Evolutionary conservation across 139 green algal species (phyloP), one percentile per base, ranked within the genome.

Genomic region (Auxenochlorella pyrenoidosa): DNA sequence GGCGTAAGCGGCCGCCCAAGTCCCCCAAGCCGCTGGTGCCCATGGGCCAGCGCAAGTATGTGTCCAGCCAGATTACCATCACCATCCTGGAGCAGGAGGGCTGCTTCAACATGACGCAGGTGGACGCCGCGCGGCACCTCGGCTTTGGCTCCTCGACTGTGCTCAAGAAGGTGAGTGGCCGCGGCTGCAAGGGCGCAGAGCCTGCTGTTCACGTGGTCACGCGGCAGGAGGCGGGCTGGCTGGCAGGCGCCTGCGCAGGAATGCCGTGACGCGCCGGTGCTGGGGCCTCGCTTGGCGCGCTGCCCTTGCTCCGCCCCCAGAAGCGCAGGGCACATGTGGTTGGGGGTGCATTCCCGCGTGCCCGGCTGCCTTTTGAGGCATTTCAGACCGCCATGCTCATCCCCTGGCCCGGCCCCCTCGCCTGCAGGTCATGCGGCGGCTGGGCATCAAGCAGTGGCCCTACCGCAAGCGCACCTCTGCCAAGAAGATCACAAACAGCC

Each of bases 401-500:
- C 10, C 10, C 30, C 43, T 81, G 5, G 3, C 43, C 75, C 51
- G 12, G 1, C 16, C 5, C 30, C 8, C 40, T 15, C 43, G 10
- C 34, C 32, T 28, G 51, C 79, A 84, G 79, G 80, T 85, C 8
- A 85, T 85, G 80, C 80, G 80, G 22, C 80, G 80, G 40, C 80
- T 85, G 59, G 80, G 80, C 80, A 85, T 85, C 80, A 85, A 85
- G 80, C 80, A 85, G 80, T 85, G 80, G 80, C 80, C 80, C 10
- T 85, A 85, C 80, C 80, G 80, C 63, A 85, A 85, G 60, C 80
- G 80, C 32, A 85, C 80, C 80, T 85, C 80, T 5, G 80, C 80
- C 80, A 85, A 85, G 60, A 85, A 85, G 80, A 85, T 85, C 80
- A 85, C 80, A 66, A 44, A 72, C 80, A 85, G 80, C 80, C 80